Evolutionary conservation across 75 land plant genomes (phyloP).

Genomic region (Isoetes taiwanensis): DNA sequence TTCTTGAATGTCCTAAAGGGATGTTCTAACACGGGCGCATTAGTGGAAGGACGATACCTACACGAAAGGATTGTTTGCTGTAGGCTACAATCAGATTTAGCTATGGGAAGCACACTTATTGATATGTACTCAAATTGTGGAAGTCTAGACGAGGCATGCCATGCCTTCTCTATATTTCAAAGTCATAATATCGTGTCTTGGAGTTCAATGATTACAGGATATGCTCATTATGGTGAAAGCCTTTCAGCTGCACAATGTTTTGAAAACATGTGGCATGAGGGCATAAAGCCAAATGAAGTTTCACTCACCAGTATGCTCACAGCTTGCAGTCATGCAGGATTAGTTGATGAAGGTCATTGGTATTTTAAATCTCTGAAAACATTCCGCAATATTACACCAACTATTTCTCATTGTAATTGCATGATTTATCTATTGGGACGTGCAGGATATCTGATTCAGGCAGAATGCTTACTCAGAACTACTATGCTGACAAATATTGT

Average conservation of each 20-base stretch:
- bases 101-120: conserved; percentile 11
- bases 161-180: conserved; percentile 6
- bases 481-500: conserved; percentile 25
- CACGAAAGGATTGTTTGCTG: not conserved
- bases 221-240: conserved; percentile 16
- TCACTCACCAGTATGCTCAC: conserved; percentile 21
- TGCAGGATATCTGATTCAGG: conserved; percentile 19
- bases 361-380: conserved; percentile 20
- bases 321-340: conserved; percentile 34
- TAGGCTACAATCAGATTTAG: not conserved
- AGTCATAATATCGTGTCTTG: conserved; percentile 16
- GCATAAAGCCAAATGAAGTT: conserved; percentile 18
- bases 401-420: conserved; percentile 22
- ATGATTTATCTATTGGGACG: conserved; percentile 34
- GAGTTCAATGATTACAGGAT: conserved; percentile 30
- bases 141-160: conserved; percentile 13
- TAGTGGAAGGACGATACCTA: not conserved
- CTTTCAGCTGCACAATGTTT: conserved; percentile 8
- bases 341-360: conserved; percentile 17
- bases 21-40: conserved; percentile 3
- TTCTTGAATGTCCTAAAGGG: conserved; percentile 7
- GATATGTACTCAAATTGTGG: conserved; percentile 31
- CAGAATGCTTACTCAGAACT: conserved; percentile 19
- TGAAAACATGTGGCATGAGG: conserved; percentile 16
- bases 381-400: conserved; percentile 13